Evolutionary conservation across 1,284 basidiomycete species (phyloP).

Genomic region (Porogramme epimiltina): DNA sequence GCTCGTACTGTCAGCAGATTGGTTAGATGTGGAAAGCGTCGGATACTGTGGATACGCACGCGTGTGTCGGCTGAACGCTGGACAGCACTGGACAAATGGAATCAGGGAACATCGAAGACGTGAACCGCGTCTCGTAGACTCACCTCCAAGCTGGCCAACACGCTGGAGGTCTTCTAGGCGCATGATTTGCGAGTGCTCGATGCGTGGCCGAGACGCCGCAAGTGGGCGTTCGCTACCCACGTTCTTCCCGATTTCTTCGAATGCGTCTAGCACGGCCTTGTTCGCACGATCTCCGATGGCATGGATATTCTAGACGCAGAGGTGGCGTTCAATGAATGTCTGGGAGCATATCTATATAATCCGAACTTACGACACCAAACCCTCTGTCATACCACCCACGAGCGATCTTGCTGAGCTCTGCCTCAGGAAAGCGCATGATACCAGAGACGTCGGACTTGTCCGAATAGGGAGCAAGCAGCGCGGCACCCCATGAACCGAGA

Average conservation of each 20-base stretch:
- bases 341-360: background rate
- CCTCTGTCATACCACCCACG: slow-evolving; percentile 52
- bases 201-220: slow-evolving; percentile 62
- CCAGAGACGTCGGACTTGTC: slow-evolving; percentile 76
- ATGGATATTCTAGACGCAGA: slow-evolving; percentile 72
- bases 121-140: slow-evolving; percentile 26
- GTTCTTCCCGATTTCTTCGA: slow-evolving; percentile 52
- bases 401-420: slow-evolving; percentile 3
- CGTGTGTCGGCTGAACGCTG: slow-evolving; percentile 94
- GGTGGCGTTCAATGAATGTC: too few relatives aligned
- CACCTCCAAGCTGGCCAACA: slow-evolving; percentile 73
- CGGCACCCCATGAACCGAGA: slow-evolving; percentile 90
- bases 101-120: background rate
- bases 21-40: background rate
- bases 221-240: slow-evolving; percentile 33
- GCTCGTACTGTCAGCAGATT: slow-evolving; percentile 57
- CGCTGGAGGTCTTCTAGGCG: slow-evolving; percentile 67
- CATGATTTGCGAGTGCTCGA: slow-evolving; percentile 94
- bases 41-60: slow-evolving; percentile 43
- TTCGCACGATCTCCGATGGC: slow-evolving; percentile 93
- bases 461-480: slow-evolving; percentile 82
- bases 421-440: slow-evolving; percentile 51
- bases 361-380: slow-evolving; percentile 64
- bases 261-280: slow-evolving; percentile 77
- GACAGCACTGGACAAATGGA: slow-evolving; percentile 65